phyloP scores from a whole-genome alignment of 768 basidiomycete species.

The Phaffia australis region DNA sequence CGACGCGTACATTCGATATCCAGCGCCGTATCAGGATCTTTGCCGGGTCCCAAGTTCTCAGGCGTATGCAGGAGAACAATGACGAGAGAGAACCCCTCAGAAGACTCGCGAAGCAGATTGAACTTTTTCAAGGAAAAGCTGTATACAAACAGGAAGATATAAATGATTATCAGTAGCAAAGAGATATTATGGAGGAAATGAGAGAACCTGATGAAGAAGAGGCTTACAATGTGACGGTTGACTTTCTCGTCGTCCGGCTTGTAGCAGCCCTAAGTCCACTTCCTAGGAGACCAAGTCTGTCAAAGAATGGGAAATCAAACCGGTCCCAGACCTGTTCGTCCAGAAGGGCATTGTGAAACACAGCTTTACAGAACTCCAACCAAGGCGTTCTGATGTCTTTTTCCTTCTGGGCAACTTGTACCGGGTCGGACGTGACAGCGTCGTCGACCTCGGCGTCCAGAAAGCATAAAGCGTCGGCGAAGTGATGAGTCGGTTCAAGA shows the following conservation, averaged over 20 bases:
- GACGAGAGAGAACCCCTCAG: slow-evolving; percentile 92
- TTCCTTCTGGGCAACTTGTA: too few species aligned
- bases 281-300: not conserved
- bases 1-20: slow-evolving; percentile 16
- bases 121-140: slow-evolving; percentile 58
- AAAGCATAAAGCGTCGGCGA: too few species aligned
- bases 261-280: not conserved
- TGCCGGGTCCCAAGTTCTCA: slow-evolving; percentile 19
- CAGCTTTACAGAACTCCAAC: slow-evolving; percentile 12
- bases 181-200: not conserved
- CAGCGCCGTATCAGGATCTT: slow-evolving; percentile 15
- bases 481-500: too few species aligned
- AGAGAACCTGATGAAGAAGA: not conserved
- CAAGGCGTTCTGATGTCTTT: not conserved
- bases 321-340: slow-evolving; percentile 1
- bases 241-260: not conserved
- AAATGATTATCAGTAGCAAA: not conserved
- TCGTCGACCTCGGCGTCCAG: too few species aligned
- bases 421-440: too few species aligned
- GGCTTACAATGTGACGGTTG: slow-evolving; percentile 10
- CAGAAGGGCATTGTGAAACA: slow-evolving; percentile 6
- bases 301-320: slow-evolving; percentile 17
- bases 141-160: not conserved
- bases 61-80: slow-evolving; percentile 54
- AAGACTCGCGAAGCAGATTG: slow-evolving; percentile 91